Evolutionary conservation across 2,329 filamentous ascomycete genomes (phyloP), one percentile per base, ranked within the genome.

Genomic region (Monilinia aucupariae): DNA sequence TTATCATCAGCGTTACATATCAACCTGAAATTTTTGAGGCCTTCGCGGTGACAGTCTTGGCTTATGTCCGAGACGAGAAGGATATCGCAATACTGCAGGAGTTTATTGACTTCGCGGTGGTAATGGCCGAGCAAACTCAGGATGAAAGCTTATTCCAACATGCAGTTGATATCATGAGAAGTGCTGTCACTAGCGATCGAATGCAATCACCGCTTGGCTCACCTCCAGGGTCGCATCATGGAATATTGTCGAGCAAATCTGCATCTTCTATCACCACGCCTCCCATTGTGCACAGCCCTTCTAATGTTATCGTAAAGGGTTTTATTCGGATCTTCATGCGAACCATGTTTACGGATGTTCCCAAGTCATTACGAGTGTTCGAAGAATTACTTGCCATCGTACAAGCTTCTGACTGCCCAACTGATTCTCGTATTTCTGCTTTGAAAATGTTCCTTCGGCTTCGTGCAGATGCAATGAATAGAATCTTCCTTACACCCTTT

Each of bases 371-470:
- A 27, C 80, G 80, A 54, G 76, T 87, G 0, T 92, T 86, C 69
- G 80, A 85, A 55, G 78, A 83, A 10, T 76, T 93, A 6, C 76
- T 92, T 49, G 79, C 80, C 59, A 85, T 92, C 68, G 85, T 82
- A 7, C 82, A 81, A 67, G 82, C 82, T 20, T 80, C 79, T 34
- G 78, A 80, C 39, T 85, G 82, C 65, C 87, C 89, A 64, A 78
- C 82, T 8, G 86, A 90, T 74, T 86, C 89, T 59, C 86, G 90
- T 8, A 77, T 94, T 32, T 87, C 86, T 15, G 86, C 88, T 2
- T 84, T 92, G 79, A 91, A 90, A 70, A 76, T 93, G 50, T 78
- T 97, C 2, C 93, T 96, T 73, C 85, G 92, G 50, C 78, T 97
- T 37, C 85, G 92, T 64, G 91, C 91, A 27, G 91, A 96, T 75